Percentiles rank a stretch among this genome's conserved stretches.
Evolutionary conservation across 192 early-diverging fungal genomes (phyloP).

Genomic region (Chytriomyces hyalinus): DNA sequence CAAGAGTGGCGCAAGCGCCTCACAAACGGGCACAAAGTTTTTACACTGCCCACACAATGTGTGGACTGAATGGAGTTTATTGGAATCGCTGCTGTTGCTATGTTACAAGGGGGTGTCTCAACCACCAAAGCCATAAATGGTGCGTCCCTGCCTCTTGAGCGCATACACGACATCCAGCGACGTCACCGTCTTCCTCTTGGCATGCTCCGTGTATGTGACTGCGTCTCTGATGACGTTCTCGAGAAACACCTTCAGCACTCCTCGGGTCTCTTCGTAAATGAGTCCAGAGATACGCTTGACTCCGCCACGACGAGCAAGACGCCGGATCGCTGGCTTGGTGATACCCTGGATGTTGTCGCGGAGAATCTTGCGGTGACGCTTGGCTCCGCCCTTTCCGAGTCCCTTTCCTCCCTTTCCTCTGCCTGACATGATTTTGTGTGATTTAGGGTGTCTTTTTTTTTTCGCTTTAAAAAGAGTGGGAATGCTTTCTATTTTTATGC

Average conservation of each 20-base stretch:
- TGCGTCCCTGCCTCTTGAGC: slow-evolving; percentile 92
- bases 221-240: slow-evolving; percentile 99
- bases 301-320: slow-evolving; percentile 99
- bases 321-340: slow-evolving; percentile 52
- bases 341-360: slow-evolving; percentile 78
- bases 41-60: no score
- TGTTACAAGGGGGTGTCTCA: neutral
- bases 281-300: slow-evolving; percentile 99
- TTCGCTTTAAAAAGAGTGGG: neutral
- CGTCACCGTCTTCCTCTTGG: slow-evolving; percentile 98
- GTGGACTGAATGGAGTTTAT: no score
- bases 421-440: slow-evolving; percentile 79
- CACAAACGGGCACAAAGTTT: no score
- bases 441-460: neutral
- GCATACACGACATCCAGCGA: slow-evolving; percentile 99
- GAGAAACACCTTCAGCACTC: slow-evolving; percentile 96
- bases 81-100: no score
- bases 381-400: slow-evolving; percentile 98
- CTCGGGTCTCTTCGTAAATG: slow-evolving; percentile 99
- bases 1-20: no score
- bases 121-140: slow-evolving; percentile 69
- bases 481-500: neutral
- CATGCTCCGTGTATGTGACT: slow-evolving; percentile 99
- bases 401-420: slow-evolving; percentile 99
- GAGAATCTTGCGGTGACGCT: slow-evolving; percentile 99